Conservation (phyloP, 352 stramenopile genomes). For the Phytopythium montanum region DNA sequence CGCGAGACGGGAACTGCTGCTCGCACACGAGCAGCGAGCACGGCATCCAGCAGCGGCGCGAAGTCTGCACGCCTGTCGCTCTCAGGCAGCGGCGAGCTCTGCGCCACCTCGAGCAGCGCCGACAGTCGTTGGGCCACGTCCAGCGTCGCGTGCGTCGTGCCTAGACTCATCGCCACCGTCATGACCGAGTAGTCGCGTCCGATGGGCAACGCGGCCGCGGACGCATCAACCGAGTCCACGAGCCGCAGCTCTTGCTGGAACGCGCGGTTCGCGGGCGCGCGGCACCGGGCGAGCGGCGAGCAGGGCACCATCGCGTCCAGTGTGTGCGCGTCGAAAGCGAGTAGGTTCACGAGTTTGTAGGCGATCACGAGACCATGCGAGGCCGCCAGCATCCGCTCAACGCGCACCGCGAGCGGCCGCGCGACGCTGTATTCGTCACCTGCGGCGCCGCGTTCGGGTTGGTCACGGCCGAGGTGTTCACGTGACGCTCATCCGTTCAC, state of each 20-base stretch:
- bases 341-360: conserved; percentile 65
- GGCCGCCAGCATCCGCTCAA: conserved; percentile 59
- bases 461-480: too few species aligned
- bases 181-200: conserved; percentile 43
- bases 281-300: conserved; percentile 33
- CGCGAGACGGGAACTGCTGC: conserved; percentile 23
- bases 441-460: too few species aligned
- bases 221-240: conserved; percentile 37
- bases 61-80: conserved; percentile 48
- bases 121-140: conserved; percentile 56
- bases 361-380: conserved; percentile 51
- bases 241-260: conserved; percentile 61
- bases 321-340: conserved; percentile 67
- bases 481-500: too few species aligned
- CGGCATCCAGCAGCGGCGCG: conserved; percentile 41
- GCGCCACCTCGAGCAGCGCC: conserved; percentile 50
- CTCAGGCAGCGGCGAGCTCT: conserved; percentile 52
- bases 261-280: conserved; percentile 29
- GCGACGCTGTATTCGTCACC: conserved; percentile 61
- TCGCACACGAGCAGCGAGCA: conserved; percentile 53
- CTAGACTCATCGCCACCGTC: conserved; percentile 26
- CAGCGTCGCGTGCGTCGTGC: conserved; percentile 50
- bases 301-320: conserved; percentile 39
- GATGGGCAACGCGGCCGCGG: conserved; percentile 12
- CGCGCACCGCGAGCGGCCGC: conserved; percentile 50